Base-by-base conservation (phyloP, 2,329 filamentous ascomycete species). In the Arthrobotrys conoides region DNA sequence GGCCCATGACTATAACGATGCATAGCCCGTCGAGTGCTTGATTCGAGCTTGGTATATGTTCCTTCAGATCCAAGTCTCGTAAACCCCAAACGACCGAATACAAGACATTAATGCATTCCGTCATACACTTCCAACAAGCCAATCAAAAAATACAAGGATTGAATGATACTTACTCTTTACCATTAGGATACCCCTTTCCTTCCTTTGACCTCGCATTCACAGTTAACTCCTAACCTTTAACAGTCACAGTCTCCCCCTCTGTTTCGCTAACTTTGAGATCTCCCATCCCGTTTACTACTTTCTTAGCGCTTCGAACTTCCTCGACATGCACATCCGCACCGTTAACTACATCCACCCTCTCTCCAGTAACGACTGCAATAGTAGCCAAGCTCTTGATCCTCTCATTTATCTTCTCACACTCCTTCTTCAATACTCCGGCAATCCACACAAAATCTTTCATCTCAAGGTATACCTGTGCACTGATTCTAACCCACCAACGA, bases 391-490 rank as follows among this genome's bases (percentile, higher is more conserved):
- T 86, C 91, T 89, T 81, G 90, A 88, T 83, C 64, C 64, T n/a
- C 51, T 79, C 76, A 38, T 64, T 70, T 9, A 65, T 46, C 12
- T 51, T 57, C 20, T 66, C 73, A 27, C 87, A 87, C 4, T 86
- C 86, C 57, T 84, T 85, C 51, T 84, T 85, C 36, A 88, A 87
- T 80, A 87, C 84, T 49, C 86, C 85, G 82, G 88, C 90, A 4
- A 92, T 81, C 88, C 89, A 92, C 83, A 91, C 89, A 82, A 96
- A 97, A 84, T 97, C 94, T 12, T 87, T 87, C 80, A 91, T 83
- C 27, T 93, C 93, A n/a, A 97, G 85, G 83, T 96, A 98, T 0
- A 96, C 88, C 86, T 97, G 94, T 14, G 89, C 93, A 83, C 92
- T 94, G 59, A 97, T 82, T 61, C 95, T 86, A 0, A 88, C 86